Base-by-base conservation (phyloP, 2,329 filamentous ascomycete genomes). In the Bisporella sp. region DNA sequence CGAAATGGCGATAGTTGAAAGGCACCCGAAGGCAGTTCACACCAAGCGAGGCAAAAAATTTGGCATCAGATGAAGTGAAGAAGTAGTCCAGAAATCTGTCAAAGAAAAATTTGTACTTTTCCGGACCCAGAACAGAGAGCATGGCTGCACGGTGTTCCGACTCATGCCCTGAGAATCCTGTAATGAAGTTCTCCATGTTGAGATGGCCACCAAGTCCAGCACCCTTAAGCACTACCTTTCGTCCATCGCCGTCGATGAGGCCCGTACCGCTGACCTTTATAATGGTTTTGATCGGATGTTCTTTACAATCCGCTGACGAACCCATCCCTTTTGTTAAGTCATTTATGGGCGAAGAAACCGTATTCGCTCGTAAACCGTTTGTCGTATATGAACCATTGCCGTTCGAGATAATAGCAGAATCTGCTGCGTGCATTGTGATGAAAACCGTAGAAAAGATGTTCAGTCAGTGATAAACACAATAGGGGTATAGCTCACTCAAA, bases 111-210 rank as follows among this genome's bases (percentile, higher is more conserved):
- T 78, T 69, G 49, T 75, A 75, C 56, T 78, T 79, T 44, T 80
- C 71, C 39, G 70, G 58, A 1, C 79, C 79, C 0, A 82, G 65
- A 0, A 76, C 74, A 48, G 72, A 68, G 1, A 71, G 66, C 63
- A 82, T 71, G 1, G 76, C 72, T 1, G 70, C 70, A 2, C 78
- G 73, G 51, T 79, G 74, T 53, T 81, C 71, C 13, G 69, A 70
- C 58, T 82, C 79, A 46, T 78, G 76, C 13, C 77, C 79, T 9
- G 77, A 68, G 50, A 75, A 82, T 11, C 79, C 79, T 2, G 76
- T 79, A 57, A 82, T 81, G 68, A 82, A 82, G 62, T 81, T 81
- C 63, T 80, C 77, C 74, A 78, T 78, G 29, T 42, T 42, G 11
- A 42, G 8, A 29, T 42, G 41, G 2, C 41, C 41, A 11, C 41